Evolutionary conservation across 2,329 filamentous ascomycete species (phyloP).

Genomic region (Trichoderma pleuroti): DNA sequence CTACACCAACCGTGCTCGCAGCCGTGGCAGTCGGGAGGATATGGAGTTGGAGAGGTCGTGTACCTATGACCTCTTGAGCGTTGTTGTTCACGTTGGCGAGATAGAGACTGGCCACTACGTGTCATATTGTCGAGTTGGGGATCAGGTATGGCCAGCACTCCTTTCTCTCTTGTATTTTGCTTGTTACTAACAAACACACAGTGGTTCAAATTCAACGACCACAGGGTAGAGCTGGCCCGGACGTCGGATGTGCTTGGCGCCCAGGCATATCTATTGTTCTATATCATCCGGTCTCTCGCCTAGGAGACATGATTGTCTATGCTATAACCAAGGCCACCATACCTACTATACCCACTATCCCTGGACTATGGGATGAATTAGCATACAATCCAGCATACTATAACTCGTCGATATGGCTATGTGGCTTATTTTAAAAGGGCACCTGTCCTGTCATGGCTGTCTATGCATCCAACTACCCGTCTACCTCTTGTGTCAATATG

Average conservation of each 20-base stretch:
- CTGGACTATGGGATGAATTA: neutral
- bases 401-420: neutral
- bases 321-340: neutral
- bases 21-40: slow-evolving; percentile 48
- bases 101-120: slow-evolving; percentile 91
- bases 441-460: neutral
- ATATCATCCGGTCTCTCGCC: slow-evolving; percentile 63
- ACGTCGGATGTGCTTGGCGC: slow-evolving; percentile 82
- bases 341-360: neutral
- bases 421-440: neutral
- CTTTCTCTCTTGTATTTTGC: neutral
- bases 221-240: slow-evolving; percentile 79
- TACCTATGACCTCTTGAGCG: slow-evolving; percentile 81
- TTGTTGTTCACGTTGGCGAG: slow-evolving; percentile 90
- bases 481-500: neutral
- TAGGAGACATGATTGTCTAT: neutral
- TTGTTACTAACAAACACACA: slow-evolving; percentile 36
- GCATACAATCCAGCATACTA: neutral
- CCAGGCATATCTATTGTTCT: slow-evolving; percentile 89
- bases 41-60: slow-evolving; percentile 62
- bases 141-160: slow-evolving; percentile 45
- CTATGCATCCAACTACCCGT: neutral
- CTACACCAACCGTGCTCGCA: slow-evolving; percentile 69
- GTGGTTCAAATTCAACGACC: slow-evolving; percentile 97
- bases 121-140: slow-evolving; percentile 79